These are phyloP conservation scores for Trichophyton mentagrophytes DNA, from an alignment of 2,329 filamentous ascomycete species.

Conservation along the genomic window DNA sequence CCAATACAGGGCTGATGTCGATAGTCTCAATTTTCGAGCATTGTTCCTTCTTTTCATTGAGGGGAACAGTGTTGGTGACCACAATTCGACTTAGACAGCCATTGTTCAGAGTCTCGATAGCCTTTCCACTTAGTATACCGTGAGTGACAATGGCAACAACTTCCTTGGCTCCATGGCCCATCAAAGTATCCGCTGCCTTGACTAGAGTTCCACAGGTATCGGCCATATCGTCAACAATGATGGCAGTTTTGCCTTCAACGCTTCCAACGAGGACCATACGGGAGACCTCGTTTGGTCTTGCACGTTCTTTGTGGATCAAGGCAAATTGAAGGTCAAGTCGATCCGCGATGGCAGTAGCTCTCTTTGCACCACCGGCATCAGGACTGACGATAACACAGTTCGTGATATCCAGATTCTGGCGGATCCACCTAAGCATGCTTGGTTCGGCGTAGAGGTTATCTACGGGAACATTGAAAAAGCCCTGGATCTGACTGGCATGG, in stretches of 20 bases:
- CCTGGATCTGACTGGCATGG: conserved; percentile 85
- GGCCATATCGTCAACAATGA: conserved; percentile 96
- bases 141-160: conserved; percentile 94
- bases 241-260: conserved; percentile 79
- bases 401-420: conserved; percentile 65
- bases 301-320: conserved; percentile 91
- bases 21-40: conserved; percentile 79
- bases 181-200: conserved; percentile 82
- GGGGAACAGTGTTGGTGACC: conserved; percentile 78
- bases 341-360: conserved; percentile 87
- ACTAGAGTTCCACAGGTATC: conserved; percentile 81
- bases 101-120: conserved; percentile 72
- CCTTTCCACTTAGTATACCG: conserved; percentile 77
- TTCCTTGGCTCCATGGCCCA: conserved; percentile 71
- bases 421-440: conserved; percentile 80
- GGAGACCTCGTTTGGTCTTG: conserved; percentile 78
- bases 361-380: conserved; percentile 87
- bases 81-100: conserved; percentile 67
- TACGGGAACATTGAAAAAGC: conserved; percentile 79
- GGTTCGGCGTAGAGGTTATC: conserved; percentile 88
- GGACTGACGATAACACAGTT: conserved; percentile 91
- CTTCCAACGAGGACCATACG: conserved; percentile 95
- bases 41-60: conserved; percentile 63
- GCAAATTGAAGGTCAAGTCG: conserved; percentile 82
- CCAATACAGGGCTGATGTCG: conserved; percentile 69